A percentile compares a stretch with the other conserved stretches of the same genome.
These are phyloP conservation scores for Toxicodendron radicans DNA, from an alignment of 345 rosid genomes.

Conservation along the genomic window DNA sequence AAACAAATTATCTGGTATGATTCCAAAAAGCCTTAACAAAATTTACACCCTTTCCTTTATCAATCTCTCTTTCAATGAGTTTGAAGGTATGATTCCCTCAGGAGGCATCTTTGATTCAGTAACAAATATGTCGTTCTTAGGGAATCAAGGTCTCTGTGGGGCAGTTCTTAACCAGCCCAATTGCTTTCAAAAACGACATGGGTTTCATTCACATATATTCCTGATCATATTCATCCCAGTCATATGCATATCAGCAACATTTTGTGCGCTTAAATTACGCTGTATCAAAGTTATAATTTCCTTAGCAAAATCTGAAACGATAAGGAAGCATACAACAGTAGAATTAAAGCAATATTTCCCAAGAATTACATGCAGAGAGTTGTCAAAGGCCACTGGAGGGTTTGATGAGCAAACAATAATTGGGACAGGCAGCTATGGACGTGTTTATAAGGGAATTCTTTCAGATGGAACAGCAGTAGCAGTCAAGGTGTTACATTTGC, in stretches of 20 bases:
- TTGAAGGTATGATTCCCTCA: constrained; percentile 47
- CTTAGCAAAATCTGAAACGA: neutral
- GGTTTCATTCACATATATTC: constrained; percentile 32
- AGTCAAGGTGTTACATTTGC: constrained; percentile 35
- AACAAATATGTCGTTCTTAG: constrained; percentile 35
- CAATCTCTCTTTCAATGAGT: constrained; percentile 49
- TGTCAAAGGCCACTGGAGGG: constrained; percentile 44
- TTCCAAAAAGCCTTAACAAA: constrained; percentile 44
- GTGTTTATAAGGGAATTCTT: constrained; percentile 46
- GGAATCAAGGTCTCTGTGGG: constrained; percentile 41
- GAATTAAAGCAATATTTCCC: constrained; percentile 22
- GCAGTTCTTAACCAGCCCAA: constrained; percentile 14
- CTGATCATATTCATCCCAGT: constrained; percentile 26
- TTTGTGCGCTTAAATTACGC: constrained; percentile 30
- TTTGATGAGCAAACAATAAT: constrained; percentile 39
- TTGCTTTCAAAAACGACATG: constrained; percentile 28
- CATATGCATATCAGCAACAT: constrained; percentile 26
- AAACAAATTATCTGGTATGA: constrained; percentile 42
- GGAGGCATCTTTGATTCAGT: constrained; percentile 42
- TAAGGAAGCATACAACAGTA: constrained; percentile 12
- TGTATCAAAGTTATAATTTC: neutral
- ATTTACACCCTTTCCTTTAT: constrained; percentile 41
- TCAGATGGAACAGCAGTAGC: constrained; percentile 43
- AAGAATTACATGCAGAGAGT: constrained; percentile 46
- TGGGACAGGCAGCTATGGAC: constrained; percentile 48